Evolutionary conservation across 164 flowering plant genomes (phyloP).

Genomic region (Sextonia rubra): DNA sequence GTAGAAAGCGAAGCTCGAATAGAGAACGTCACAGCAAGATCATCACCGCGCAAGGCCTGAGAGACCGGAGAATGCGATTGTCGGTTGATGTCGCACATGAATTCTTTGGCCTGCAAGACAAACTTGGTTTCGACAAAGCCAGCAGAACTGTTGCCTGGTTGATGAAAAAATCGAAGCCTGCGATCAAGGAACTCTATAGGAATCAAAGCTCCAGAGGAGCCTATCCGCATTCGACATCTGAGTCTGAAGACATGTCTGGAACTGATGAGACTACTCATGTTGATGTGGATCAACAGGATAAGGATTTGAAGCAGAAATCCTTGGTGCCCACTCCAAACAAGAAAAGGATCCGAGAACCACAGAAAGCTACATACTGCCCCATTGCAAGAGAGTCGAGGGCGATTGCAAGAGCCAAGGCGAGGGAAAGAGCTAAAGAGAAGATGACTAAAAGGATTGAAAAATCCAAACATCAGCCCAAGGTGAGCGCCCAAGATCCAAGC

Average conservation of each 20-base stretch:
- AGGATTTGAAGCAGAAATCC: neutral
- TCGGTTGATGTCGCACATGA: conserved; percentile 60
- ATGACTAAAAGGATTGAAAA: conserved; percentile 10
- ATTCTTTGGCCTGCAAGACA: conserved; percentile 66
- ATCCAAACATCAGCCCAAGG: conserved; percentile 2
- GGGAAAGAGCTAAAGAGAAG: conserved; percentile 44
- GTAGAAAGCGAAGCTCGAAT: conserved; percentile 17
- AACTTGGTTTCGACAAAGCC: conserved; percentile 62
- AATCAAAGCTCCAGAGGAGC: neutral
- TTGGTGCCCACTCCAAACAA: conserved; percentile 12
- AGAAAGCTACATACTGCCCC: conserved; percentile 19
- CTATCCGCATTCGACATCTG: conserved; percentile 31
- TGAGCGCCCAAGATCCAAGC: conserved; percentile 2
- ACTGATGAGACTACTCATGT: conserved; percentile 10
- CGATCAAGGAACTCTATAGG: conserved; percentile 40
- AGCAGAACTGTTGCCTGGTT: conserved; percentile 79
- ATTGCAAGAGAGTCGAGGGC: conserved; percentile 36
- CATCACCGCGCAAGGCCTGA: conserved; percentile 52
- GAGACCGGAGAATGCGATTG: conserved; percentile 76
- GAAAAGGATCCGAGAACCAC: conserved; percentile 13
- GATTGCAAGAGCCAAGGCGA: conserved; percentile 58
- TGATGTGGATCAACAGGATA: neutral
- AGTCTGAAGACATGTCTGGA: conserved; percentile 39
- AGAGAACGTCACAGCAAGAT: conserved; percentile 81
- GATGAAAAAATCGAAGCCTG: conserved; percentile 38